Evolutionary conservation across 768 basidiomycete species (phyloP).

Genomic region (Phlebiopsis gigantea): DNA sequence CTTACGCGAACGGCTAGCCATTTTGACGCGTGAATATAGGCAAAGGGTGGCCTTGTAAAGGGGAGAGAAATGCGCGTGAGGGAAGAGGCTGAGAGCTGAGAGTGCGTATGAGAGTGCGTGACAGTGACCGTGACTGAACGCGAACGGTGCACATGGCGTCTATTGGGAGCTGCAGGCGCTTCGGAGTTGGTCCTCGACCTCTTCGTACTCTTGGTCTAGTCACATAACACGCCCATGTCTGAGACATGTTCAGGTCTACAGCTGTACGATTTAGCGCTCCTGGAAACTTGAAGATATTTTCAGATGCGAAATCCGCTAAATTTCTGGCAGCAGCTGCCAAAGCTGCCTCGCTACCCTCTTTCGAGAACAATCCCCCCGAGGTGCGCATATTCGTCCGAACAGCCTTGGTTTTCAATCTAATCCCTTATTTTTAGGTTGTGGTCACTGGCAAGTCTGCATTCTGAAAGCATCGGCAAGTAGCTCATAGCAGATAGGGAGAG

Average conservation of each 20-base stretch:
- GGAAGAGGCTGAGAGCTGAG: background rate
- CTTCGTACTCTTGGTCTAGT: background rate
- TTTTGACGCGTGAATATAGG: slow-evolving; percentile 7
- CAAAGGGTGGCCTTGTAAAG: background rate
- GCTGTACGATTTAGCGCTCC: no score
- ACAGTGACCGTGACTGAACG: background rate
- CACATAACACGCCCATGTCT: background rate
- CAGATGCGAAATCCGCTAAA: background rate
- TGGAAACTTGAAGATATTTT: no score
- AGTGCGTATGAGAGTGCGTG: background rate
- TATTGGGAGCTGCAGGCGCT: no score
- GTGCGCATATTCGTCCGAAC: background rate
- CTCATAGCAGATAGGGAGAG: slow-evolving; percentile 54
- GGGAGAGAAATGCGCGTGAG: background rate
- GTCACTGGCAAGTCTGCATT: slow-evolving; percentile 19
- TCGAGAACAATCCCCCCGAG: background rate
- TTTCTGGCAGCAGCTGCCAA: background rate
- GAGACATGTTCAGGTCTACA: background rate
- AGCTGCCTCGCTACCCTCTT: background rate
- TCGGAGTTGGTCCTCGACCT: no score
- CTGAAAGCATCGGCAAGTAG: background rate
- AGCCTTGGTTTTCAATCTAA: no score
- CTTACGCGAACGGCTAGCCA: slow-evolving; percentile 25
- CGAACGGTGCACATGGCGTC: no score
- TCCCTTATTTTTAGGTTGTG: slow-evolving; percentile 16